Evolutionary conservation across 2,329 filamentous ascomycete genomes (phyloP).

Genomic region (Claviceps humidiphila): DNA sequence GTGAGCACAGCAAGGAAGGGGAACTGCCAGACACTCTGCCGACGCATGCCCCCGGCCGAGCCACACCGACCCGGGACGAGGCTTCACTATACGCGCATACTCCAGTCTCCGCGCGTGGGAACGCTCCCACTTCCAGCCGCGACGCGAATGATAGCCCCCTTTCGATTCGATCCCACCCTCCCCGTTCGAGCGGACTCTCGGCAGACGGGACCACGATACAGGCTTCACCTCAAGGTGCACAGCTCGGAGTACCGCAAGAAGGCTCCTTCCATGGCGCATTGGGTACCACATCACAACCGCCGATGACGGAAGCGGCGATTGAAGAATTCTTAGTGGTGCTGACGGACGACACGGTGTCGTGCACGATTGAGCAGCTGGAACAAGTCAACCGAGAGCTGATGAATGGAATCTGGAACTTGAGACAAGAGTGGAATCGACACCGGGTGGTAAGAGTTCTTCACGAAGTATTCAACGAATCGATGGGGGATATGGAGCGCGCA

Average conservation of each 20-base stretch:
- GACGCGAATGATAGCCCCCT: slow-evolving; percentile 22
- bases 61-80: slow-evolving; percentile 33
- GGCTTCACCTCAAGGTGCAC: slow-evolving; percentile 19
- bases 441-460: slow-evolving; percentile 52
- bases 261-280: slow-evolving; percentile 19
- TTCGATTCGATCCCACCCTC: slow-evolving; percentile 23
- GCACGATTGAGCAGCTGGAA: slow-evolving; percentile 86
- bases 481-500: slow-evolving; percentile 50
- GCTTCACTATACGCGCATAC: slow-evolving; percentile 47
- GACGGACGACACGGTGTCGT: slow-evolving; percentile 56
- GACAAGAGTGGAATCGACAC: slow-evolving; percentile 73
- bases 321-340: slow-evolving; percentile 48
- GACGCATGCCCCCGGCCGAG: slow-evolving; percentile 25
- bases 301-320: slow-evolving; percentile 36
- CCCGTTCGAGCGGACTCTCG: slow-evolving; percentile 13
- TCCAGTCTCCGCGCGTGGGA: slow-evolving; percentile 32
- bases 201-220: slow-evolving; percentile 19
- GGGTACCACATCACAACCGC: slow-evolving; percentile 27
- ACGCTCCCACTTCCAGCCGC: slow-evolving; percentile 13
- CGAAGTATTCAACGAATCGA: slow-evolving; percentile 62
- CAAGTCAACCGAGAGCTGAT: slow-evolving; percentile 85
- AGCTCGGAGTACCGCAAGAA: slow-evolving; percentile 7
- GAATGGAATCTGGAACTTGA: slow-evolving; percentile 72
- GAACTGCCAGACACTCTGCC: slow-evolving; percentile 41
- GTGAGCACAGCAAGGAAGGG: slow-evolving; percentile 18